Conservation (phyloP, 208 protist species). For the Acanthamoeba castellanii region DNA sequence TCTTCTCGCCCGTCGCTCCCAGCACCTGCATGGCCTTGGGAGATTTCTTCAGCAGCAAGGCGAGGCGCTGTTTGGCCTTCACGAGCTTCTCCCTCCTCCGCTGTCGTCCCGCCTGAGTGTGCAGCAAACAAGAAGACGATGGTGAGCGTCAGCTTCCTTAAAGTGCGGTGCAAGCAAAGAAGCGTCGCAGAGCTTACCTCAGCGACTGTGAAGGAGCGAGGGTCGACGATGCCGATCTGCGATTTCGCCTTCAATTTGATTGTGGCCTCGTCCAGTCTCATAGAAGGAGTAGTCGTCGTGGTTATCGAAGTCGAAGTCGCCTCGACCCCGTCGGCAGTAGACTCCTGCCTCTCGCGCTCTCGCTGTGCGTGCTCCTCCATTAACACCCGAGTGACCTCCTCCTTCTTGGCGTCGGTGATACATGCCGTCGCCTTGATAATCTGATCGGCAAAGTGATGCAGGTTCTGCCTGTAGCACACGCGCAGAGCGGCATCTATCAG, state of each 20-base stretch:
- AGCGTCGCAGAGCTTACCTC: not conserved
- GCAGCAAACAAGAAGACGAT: not conserved
- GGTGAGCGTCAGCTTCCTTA: not conserved
- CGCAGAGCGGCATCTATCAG: not conserved
- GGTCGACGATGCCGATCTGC: not conserved
- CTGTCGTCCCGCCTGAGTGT: not conserved
- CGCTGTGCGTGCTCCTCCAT: not conserved
- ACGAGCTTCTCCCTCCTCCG: not conserved
- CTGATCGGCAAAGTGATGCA: not conserved
- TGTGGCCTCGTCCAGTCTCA: not conserved
- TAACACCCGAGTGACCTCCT: not conserved
- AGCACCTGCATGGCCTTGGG: not conserved
- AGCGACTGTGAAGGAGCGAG: not conserved
- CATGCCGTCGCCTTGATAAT: conserved; percentile 11
- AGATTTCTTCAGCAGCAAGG: not conserved
- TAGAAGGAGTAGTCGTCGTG: not conserved
- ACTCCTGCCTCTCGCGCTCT: not conserved
- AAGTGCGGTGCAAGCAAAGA: not conserved
- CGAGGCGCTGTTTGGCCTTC: not conserved
- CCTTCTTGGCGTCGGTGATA: not conserved
- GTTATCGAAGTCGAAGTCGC: not conserved
- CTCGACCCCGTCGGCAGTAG: not conserved
- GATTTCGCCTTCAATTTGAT: not conserved
- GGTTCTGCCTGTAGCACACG: conserved; percentile 3
- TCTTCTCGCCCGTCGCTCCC: not conserved